Percentiles rank a stretch among this genome's conserved stretches.
Conservation (phyloP, 306 rosid genomes). For the Casuarina glauca region DNA sequence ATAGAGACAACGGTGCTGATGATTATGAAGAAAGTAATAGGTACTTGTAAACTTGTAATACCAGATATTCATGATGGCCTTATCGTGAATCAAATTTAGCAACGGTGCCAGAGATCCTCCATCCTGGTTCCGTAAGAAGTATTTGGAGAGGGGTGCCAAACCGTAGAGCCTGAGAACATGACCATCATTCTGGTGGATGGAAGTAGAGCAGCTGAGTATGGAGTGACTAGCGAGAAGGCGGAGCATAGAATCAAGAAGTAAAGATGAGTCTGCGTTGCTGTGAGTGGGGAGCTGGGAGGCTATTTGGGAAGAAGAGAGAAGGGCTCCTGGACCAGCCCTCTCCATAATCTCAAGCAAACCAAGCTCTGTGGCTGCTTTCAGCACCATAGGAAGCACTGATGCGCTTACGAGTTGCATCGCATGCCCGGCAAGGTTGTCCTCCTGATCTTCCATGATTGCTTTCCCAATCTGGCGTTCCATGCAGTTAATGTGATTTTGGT, state of each 20-base stretch:
- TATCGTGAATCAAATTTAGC: conserved; percentile 8
- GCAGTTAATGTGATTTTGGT: background rate
- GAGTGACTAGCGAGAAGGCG: conserved; percentile 19
- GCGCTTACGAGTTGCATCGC: conserved; percentile 25
- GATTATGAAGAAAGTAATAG: background rate
- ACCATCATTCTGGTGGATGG: conserved; percentile 2
- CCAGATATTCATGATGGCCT: conserved; percentile 19
- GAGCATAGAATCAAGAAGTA: conserved; percentile 27
- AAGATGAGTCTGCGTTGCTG: conserved; percentile 6
- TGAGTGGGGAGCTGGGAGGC: conserved; percentile 22
- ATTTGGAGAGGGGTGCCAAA: conserved; percentile 21
- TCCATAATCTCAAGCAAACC: conserved; percentile 31
- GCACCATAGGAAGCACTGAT: conserved; percentile 17
- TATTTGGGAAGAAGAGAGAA: conserved; percentile 29
- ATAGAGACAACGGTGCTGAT: background rate
- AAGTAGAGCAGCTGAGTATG: conserved; percentile 20
- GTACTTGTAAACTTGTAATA: background rate
- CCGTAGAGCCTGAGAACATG: conserved; percentile 20
- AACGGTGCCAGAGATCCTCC: conserved; percentile 13
- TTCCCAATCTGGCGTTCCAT: conserved; percentile 10
- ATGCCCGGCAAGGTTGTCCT: conserved; percentile 14
- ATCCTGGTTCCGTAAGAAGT: conserved; percentile 19
- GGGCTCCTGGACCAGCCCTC: conserved; percentile 20
- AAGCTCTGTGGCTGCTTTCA: conserved; percentile 34
- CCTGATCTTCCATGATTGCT: background rate